Evolutionary conservation across 169 alveolate species (phyloP), one percentile per base, ranked within the genome.

Genomic region (Sarcocystis neurona): DNA sequence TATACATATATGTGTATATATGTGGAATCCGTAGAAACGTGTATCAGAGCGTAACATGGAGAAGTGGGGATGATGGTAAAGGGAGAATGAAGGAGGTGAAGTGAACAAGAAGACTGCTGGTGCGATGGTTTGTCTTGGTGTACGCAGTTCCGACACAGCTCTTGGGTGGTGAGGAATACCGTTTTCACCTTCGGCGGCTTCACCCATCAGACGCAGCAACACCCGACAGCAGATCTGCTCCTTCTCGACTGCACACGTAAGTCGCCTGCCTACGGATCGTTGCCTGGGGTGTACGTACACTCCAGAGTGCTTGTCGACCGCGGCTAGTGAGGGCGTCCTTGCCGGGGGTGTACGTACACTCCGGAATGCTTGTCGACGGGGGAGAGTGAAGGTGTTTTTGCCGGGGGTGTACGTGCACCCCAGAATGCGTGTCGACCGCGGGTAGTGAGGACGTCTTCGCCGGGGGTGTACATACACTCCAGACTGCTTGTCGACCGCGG

Each of bases 181-280:
- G 43, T 79, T 50, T 79, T 32, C 50, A 79, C 85, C 18, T 79
- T 79, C 53, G 87, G 87, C 32, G 87, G 74, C 41, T 82, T 82
- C 60, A 41, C 78, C 10, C 88, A 82, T 56, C 5, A 41, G 43
- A 82, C 88, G 58, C 88, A 82, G 79, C 88, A 82, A 44, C 88
- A 82, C 79, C 88, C 88, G 27, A 82, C 88, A 43, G 88, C 88
- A 0, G 88, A 82, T 18, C 58, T 82, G 48, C 47, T 56, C 46
- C 44, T 82, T 44, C 18, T 82, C 32, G 88, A 82, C 79, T 82
- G 88, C 63, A 58, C 79, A 2, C 77, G 88, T 82, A 32, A 60
- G 88, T 2, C 18, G 32, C n/a, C n/a, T n/a, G n/a, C n/a, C n/a
- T n/a, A n/a, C n/a, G n/a, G n/a, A n/a, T n/a, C n/a, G n/a, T n/a